Evolutionary conservation across 2,329 filamentous ascomycete genomes (phyloP), one percentile per base, ranked within the genome.

Genomic region (Juglanconis oblonga): DNA sequence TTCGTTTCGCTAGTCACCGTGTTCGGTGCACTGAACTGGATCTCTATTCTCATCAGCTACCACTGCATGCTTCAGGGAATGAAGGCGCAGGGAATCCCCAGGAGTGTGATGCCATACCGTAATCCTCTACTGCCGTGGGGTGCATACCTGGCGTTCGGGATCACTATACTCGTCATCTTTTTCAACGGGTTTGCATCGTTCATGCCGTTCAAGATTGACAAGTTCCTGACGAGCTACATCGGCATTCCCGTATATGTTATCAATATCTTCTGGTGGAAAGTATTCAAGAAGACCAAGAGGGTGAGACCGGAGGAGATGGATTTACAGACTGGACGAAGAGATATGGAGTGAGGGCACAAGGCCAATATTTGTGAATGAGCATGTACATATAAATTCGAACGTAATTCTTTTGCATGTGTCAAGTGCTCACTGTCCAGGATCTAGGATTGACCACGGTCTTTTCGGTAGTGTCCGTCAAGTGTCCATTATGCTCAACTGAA

Each of bases 191-290:
- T 35, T 38, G 52, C 47, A n/a, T 33, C 40, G 2, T 59, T 62
- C 31, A 59, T 62, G 29, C 59, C 52, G 1, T 90, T 87, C 83
- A 79, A 84, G 64, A 71, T 86, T 1, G 80, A 84, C 3, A 83
- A 80, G 1, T 90, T 90, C 69, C 71, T 90, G 62, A 87, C 88
- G 66, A 84, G 81, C 64, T 82, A 78, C 36, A 70, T 77, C 31
- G 74, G 74, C 2, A 68, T 73, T 8, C 57, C 69, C 3, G 64
- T 76, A 3, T 76, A 71, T 68, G 76, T 85, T 47, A 81, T 85
- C 78, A 83, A 89, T 56, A 80, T 82, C 3, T 64, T 86, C 3
- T 86, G 86, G 11, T 89, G 86, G 84, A 90, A 90, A 71, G 38
- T 84, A 0, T 61, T 80, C 62, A 83, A 87, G 68, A 79, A 76